These are phyloP conservation scores for Agaricus subrufescens DNA, from an alignment of 768 basidiomycete species.

Conservation along the genomic window DNA sequence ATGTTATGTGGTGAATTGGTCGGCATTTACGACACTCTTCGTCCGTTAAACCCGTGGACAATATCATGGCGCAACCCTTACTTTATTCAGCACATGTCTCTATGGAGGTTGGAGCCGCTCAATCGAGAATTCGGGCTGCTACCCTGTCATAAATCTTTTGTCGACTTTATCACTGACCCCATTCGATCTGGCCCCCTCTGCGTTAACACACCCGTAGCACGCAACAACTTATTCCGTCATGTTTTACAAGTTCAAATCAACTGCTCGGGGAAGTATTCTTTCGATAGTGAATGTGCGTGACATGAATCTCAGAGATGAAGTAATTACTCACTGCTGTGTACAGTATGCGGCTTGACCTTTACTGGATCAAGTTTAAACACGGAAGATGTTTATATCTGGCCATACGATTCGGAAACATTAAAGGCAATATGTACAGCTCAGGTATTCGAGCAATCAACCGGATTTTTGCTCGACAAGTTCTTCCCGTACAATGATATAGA, in stretches of 20 bases:
- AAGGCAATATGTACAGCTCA: too few relatives aligned
- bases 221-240: neutral
- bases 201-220: neutral
- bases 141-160: neutral
- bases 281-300: neutral
- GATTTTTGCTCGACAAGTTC: neutral
- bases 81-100: rapidly evolving
- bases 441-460: too few relatives aligned
- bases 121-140: neutral
- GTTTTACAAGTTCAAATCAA: neutral
- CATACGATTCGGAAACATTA: too few relatives aligned
- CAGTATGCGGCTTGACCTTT: too few relatives aligned
- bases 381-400: too few relatives aligned
- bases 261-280: neutral
- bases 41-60: too few relatives aligned
- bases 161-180: neutral
- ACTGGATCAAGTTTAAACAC: too few relatives aligned
- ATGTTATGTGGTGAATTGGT: neutral
- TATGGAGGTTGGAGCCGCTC: neutral
- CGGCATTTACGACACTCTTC: too few relatives aligned
- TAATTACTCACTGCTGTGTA: too few relatives aligned
- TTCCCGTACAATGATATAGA: neutral
- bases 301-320: too few relatives aligned
- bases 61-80: too few relatives aligned
- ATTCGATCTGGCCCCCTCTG: neutral